These are phyloP conservation scores for Hirsutella thompsonii DNA, from an alignment of 2,329 filamentous ascomycete species.

Conservation along the genomic window DNA sequence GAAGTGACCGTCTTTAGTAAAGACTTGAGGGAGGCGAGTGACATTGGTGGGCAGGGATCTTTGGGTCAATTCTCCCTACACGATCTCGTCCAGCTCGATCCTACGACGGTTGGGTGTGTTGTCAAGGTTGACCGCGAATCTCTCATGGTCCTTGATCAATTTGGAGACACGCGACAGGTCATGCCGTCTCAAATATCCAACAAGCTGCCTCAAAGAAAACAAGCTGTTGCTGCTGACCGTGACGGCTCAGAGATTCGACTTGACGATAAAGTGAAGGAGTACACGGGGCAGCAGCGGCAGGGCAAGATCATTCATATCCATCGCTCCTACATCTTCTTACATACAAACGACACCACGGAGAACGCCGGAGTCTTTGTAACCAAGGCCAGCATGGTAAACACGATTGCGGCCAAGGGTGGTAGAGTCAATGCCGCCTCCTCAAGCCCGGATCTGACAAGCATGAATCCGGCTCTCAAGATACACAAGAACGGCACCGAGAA, in stretches of 20 bases:
- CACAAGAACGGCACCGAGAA: constrained; percentile 44
- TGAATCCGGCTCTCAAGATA: constrained; percentile 82
- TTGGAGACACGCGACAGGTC: constrained; percentile 67
- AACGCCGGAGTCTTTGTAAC: constrained; percentile 86
- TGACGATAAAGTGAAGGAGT: constrained; percentile 87
- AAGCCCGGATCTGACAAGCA: constrained; percentile 72
- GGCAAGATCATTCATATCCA: constrained; percentile 92
- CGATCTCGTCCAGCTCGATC: constrained; percentile 87
- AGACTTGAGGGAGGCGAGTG: constrained; percentile 83
- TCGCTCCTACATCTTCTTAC: constrained; percentile 81
- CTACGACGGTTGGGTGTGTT: constrained; percentile 82
- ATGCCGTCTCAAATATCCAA: constrained; percentile 88
- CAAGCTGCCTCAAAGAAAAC: constrained; percentile 69
- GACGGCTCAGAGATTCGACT: constrained; percentile 85
- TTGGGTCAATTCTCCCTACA: constrained; percentile 86
- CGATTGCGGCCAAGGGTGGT: constrained; percentile 88
- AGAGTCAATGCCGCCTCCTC: constrained; percentile 46
- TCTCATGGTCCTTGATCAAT: constrained; percentile 79
- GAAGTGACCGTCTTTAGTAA: constrained; percentile 98
- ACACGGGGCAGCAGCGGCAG: constrained; percentile 69
- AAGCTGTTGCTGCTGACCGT: constrained; percentile 82
- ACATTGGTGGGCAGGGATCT: constrained; percentile 74
- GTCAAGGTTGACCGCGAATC: constrained; percentile 94
- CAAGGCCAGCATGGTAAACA: constrained; percentile 72
- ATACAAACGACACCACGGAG: constrained; percentile 71